These are phyloP conservation scores for Thelonectria discophora DNA, from an alignment of 2,329 filamentous ascomycete species.

Conservation along the genomic window DNA sequence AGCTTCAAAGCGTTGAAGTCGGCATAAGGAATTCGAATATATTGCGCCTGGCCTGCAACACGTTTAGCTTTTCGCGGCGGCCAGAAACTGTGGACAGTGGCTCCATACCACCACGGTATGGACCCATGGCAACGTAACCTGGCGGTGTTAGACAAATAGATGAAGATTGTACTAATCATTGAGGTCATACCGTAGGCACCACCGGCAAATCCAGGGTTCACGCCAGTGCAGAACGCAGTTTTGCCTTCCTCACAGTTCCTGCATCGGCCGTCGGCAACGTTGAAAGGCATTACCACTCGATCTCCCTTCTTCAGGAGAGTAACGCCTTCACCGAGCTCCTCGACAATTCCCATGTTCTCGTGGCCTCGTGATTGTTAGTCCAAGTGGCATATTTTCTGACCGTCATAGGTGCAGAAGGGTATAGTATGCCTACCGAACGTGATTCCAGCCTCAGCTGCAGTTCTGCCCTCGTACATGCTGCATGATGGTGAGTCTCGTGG, in stretches of 20 bases:
- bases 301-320: slow-evolving; percentile 70
- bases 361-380: slow-evolving; percentile 48
- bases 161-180: not conserved
- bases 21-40: slow-evolving; percentile 70
- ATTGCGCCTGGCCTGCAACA: slow-evolving; percentile 65
- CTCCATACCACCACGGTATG: slow-evolving; percentile 51
- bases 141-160: slow-evolving; percentile 4
- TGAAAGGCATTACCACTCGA: slow-evolving; percentile 71
- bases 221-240: slow-evolving; percentile 71
- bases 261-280: slow-evolving; percentile 70
- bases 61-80: not conserved
- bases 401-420: no score
- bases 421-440: slow-evolving; percentile 58
- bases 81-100: not conserved
- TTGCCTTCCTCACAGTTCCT: slow-evolving; percentile 71
- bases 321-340: slow-evolving; percentile 65
- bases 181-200: slow-evolving; percentile 44
- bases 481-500: slow-evolving; percentile 32
- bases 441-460: slow-evolving; percentile 68
- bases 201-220: slow-evolving; percentile 51
- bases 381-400: not conserved
- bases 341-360: slow-evolving; percentile 68
- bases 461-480: slow-evolving; percentile 72
- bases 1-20: slow-evolving; percentile 73
- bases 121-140: slow-evolving; percentile 69